These are phyloP conservation scores for Calycina herbarum DNA, from an alignment of 2,329 filamentous ascomycete species.

Conservation along the genomic window DNA sequence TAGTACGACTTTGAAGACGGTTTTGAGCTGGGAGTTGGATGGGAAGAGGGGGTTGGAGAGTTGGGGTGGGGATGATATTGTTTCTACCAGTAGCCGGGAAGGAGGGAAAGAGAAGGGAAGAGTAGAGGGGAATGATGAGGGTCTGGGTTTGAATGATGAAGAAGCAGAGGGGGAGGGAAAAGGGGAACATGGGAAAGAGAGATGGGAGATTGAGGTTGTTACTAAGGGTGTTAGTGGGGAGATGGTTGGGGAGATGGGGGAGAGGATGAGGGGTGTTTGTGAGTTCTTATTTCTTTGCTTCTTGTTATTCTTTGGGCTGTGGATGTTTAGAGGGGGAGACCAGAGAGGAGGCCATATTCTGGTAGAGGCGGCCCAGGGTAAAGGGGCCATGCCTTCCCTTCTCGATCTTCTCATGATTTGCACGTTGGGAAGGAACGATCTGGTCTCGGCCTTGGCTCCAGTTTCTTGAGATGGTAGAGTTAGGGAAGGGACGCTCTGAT, in stretches of 20 bases:
- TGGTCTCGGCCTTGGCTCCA: no score
- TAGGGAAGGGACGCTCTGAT: no score
- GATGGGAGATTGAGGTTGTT: constrained; percentile 19
- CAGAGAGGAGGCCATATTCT: no score
- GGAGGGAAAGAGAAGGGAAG: background rate
- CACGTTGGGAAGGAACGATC: no score
- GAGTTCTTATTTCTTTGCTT: constrained; percentile 9
- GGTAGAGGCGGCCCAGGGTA: no score
- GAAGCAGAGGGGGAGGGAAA: background rate
- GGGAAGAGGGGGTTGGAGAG: background rate
- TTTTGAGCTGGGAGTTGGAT: constrained; percentile 48
- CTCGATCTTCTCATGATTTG: background rate
- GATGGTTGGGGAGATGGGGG: constrained; percentile 24
- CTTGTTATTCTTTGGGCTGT: no score
- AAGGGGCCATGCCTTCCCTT: background rate
- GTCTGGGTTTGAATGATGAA: background rate
- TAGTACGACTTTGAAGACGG: constrained; percentile 47
- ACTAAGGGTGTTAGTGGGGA: constrained; percentile 29
- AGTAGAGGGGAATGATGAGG: background rate
- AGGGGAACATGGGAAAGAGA: background rate
- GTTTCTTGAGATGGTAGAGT: no score
- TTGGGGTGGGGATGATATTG: background rate
- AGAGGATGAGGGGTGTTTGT: constrained; percentile 17
- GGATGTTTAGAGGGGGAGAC: no score
- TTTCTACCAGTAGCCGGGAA: no score